Conservation (phyloP, 164 flowering plant genomes). For the Liquidambar formosana region DNA sequence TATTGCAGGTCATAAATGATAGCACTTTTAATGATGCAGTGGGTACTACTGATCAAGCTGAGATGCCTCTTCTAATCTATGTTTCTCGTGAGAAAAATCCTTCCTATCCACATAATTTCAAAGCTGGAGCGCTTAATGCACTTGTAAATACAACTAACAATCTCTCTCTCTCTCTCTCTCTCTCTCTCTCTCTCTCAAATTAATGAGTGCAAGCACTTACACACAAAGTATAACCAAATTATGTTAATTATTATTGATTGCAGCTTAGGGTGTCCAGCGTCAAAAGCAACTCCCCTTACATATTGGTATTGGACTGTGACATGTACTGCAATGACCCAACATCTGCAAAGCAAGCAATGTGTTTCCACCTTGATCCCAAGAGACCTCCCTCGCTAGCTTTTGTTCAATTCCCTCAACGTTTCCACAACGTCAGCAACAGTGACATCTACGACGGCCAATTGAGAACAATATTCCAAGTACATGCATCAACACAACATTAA, state of each 20-base stretch:
- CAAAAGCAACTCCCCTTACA: conserved; percentile 32
- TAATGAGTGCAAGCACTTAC: too few relatives aligned
- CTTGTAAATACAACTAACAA: conserved; percentile 19
- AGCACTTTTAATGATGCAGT: neutral
- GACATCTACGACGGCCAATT: conserved; percentile 32
- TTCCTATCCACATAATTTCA: conserved; percentile 20
- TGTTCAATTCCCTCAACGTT: conserved; percentile 43
- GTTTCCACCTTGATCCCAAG: conserved; percentile 36
- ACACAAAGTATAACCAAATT: neutral
- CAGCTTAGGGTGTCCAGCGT: conserved; percentile 39
- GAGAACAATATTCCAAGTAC: conserved; percentile 13
- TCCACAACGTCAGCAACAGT: conserved; percentile 23
- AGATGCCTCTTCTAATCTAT: conserved; percentile 27
- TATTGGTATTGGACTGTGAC: conserved; percentile 39
- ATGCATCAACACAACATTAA: neutral
- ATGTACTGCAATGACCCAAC: conserved; percentile 42
- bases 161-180: neutral
- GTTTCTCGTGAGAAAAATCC: conserved; percentile 27
- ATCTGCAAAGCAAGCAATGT: conserved; percentile 37
- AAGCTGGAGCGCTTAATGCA: conserved; percentile 33
- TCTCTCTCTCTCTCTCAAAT: neutral
- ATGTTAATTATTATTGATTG: conserved; percentile 3
- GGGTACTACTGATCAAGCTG: neutral
- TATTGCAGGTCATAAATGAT: conserved; percentile 19
- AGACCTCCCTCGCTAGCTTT: conserved; percentile 21